Conservation (phyloP, 1,139 yeast species). For the Barnettozyma hawaiiensis region DNA sequence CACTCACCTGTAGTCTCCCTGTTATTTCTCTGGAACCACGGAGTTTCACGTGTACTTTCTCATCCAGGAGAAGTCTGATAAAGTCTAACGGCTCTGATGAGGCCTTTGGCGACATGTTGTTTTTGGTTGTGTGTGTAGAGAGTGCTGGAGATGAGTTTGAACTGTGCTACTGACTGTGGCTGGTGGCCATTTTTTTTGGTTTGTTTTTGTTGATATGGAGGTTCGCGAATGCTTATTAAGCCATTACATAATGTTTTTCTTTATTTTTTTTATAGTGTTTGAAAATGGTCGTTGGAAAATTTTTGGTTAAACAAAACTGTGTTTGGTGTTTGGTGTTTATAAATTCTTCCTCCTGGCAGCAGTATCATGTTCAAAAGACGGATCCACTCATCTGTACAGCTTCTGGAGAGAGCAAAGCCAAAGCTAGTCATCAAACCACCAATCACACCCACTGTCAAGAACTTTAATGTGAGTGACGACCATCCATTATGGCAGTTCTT, state of each 20-base stretch:
- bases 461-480: conserved; percentile 68
- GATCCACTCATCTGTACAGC: conserved; percentile 14
- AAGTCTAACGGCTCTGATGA: conserved; percentile 70
- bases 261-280: too few relatives aligned
- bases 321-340: too few relatives aligned
- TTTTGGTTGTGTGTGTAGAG: too few relatives aligned
- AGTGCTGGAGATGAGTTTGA: too few relatives aligned
- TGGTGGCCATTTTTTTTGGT: background rate
- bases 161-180: too few relatives aligned
- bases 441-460: conserved; percentile 72
- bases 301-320: too few relatives aligned
- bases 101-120: conserved; percentile 1
- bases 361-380: conserved; percentile 16
- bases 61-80: conserved; percentile 82
- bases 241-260: background rate
- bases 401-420: conserved; percentile 14
- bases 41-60: conserved; percentile 77
- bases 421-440: conserved; percentile 66
- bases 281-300: conserved; percentile 3
- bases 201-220: too few relatives aligned
- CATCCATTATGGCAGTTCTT: conserved; percentile 97
- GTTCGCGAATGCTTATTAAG: background rate
- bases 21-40: conserved; percentile 94
- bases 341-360: too few relatives aligned
- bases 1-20: conserved; percentile 71